Base-by-base conservation (phyloP, 2,329 filamentous ascomycete genomes). In the Zymoseptoria crescenta region DNA sequence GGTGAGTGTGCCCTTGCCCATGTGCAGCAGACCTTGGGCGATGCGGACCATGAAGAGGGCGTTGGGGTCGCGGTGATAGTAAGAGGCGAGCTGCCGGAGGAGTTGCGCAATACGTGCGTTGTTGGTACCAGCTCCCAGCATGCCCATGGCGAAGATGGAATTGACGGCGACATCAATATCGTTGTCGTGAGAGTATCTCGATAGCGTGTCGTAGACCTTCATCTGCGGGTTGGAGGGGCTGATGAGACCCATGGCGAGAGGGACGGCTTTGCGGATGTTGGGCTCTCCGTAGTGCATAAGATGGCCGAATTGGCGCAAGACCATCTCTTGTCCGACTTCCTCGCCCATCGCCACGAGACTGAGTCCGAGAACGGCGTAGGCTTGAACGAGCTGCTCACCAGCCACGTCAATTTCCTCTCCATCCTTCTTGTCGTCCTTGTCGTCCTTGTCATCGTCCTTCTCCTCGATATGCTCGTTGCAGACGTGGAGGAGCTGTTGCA, bases 41-140 rank as follows among this genome's bases (percentile, higher is more conserved):
- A 99, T 97, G 71, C 94, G 89, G 27, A 99, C 94, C 94, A 99
- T 99, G 80, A 99, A 99, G 7, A 99, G 80, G 0, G 94, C 90
- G 72, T 96, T 94, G 69, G 95, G 88, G 68, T 99, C 94, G 56
- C 94, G 86, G 79, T 96, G 92, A 77, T 99, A 99, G 81, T 99
- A 99, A 77, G 91, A 96, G 24, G 95, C 94, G 58, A 99, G 81
- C 77, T 99, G 94, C 67, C 94, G 83, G 49, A 99, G 84, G 55
- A 99, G 83, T 77, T 99, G 94, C 56, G 94, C 95, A 67, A 99
- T 79, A 76, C 94, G 88, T 54, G 94, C 95, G 72, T 99, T 99
- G 82, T 99, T 99, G 57, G 94, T 99, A 68, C 94, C 94, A 1
- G 94, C 94, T 69, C 94, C 94, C 45, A 96, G 82, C 60, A 99